Evolutionary conservation across 2,329 filamentous ascomycete species (phyloP), one percentile per base, ranked within the genome.

Genomic region (Fusarium sp.): DNA sequence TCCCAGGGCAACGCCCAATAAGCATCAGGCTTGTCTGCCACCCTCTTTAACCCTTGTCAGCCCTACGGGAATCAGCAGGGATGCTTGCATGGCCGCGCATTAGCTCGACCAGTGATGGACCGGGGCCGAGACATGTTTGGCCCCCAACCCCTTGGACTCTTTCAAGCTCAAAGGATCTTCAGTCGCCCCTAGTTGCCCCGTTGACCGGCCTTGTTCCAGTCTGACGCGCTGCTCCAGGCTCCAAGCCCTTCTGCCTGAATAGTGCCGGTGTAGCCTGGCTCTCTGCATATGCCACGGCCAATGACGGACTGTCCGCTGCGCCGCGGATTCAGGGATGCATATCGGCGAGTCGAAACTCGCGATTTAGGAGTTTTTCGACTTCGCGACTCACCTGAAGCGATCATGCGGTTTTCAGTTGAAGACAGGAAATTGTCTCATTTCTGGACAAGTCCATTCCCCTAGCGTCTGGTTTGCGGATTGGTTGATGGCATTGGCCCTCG

Each of bases 101-200:
- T 78, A 78, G 77, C 63, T 74, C 68, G 50, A 66, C 73, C 77
- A 71, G 64, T 76, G 74, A 77, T 68, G 65, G 72, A 66, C 68
- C 54, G 66, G 71, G 75, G 72, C 56, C 67, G 63, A 69, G 68
- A 73, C 64, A 66, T 16, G 43, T 58, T 72, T 74, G 71, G 70
- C 72, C 71, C 77, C 76, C 74, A 77, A 69, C 66, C 62, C 73
- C 72, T 71, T 61, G 58, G 52, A 48, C 43, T 50, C 41, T 70
- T 66, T 68, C 71, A 48, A 69, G 63, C 67, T 78, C 69, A 61
- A 60, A 71, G 64, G 63, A 75, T 78, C 69, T 76, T 69, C 73
- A 68, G 52, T 71, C 37, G 10, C 39, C 54, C 64, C 56, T 52
- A 63, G 58, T 77, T 69, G 71, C 75, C 75, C 71, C 61, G 60